Percentiles rank a stretch among this genome's conserved stretches.
Evolutionary conservation across 345 rosid species (phyloP).

Genomic region (Bretschneidera sinensis): DNA sequence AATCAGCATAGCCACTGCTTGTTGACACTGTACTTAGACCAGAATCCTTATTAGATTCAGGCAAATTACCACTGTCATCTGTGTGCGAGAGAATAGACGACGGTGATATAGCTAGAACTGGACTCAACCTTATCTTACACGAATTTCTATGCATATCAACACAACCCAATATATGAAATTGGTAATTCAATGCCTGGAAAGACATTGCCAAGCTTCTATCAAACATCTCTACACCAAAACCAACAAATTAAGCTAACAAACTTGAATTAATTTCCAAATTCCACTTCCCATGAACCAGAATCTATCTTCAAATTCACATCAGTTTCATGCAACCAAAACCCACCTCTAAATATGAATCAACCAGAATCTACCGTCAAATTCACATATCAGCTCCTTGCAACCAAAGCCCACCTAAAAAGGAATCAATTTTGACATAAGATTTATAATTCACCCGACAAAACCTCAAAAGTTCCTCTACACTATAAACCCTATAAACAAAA

Average conservation of each 20-base stretch:
- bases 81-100: constrained; percentile 47
- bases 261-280: constrained; percentile 16
- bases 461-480: neutral
- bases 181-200: constrained; percentile 34
- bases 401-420: neutral
- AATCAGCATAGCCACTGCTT: constrained; percentile 21
- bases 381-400: constrained; percentile 13
- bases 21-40: constrained; percentile 21
- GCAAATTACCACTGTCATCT: constrained; percentile 49
- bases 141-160: constrained; percentile 23
- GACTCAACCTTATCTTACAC: constrained; percentile 34
- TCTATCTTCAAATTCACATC: neutral
- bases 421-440: neutral
- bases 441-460: neutral
- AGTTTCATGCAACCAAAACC: neutral
- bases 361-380: too few relatives aligned
- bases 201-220: constrained; percentile 49
- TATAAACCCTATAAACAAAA: neutral
- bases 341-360: too few relatives aligned
- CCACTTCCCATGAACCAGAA: constrained; percentile 10
- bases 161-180: constrained; percentile 28
- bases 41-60: constrained; percentile 39
- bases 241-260: neutral
- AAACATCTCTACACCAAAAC: constrained; percentile 28
- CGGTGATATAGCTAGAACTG: constrained; percentile 43